Evolutionary conservation across 257 asterid genomes (phyloP).

Genomic region (Coffea canephora): DNA sequence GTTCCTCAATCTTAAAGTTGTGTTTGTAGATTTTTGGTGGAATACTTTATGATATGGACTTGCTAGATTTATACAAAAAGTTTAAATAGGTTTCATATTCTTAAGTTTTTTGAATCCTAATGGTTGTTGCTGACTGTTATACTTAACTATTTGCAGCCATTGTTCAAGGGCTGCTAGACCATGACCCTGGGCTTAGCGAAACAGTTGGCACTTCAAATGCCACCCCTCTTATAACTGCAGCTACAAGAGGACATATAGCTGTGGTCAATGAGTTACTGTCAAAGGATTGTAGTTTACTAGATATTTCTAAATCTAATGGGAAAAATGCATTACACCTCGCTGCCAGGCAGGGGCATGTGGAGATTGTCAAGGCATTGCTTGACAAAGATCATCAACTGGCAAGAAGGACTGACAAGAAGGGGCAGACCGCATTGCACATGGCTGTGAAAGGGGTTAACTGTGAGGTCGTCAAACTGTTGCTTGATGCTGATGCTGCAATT

Average conservation of each 20-base stretch:
- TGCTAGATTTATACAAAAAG: not conserved
- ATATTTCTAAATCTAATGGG: constrained; percentile 48
- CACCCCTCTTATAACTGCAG: constrained; percentile 59
- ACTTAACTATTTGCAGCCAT: constrained; percentile 30
- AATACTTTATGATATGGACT: not conserved
- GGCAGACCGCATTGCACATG: constrained; percentile 62
- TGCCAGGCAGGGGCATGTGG: constrained; percentile 58
- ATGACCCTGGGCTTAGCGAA: constrained; percentile 50
- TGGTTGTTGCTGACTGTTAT: not conserved
- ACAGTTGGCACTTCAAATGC: constrained; percentile 53
- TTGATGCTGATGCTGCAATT: constrained; percentile 56
- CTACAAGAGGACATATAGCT: constrained; percentile 45
- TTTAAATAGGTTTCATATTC: not conserved
- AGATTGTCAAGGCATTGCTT: constrained; percentile 49
- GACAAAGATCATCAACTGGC: constrained; percentile 50
- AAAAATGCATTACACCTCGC: constrained; percentile 56
- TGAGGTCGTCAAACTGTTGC: constrained; percentile 46
- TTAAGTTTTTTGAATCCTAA: not conserved
- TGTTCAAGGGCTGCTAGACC: constrained; percentile 46
- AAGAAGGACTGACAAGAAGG: constrained; percentile 53
- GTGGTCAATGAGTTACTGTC: constrained; percentile 46
- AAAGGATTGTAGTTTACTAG: constrained; percentile 48
- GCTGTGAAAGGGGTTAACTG: constrained; percentile 54
- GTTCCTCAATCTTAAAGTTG: not conserved
- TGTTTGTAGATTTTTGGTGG: not conserved